Conservation (phyloP, 1,284 basidiomycete species). For the Meripilus lineatus region DNA sequence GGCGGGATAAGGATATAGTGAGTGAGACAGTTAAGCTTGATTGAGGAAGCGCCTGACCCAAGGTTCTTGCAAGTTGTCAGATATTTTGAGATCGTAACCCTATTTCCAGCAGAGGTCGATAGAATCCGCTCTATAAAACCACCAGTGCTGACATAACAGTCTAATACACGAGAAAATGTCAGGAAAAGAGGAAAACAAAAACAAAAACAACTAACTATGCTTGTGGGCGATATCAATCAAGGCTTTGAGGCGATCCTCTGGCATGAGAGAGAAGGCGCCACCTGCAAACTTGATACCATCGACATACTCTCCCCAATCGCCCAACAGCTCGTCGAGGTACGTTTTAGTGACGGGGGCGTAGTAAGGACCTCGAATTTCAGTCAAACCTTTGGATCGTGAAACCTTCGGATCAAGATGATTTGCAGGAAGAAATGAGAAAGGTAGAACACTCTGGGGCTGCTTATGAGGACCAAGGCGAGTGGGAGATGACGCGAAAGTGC, state of each 20-base stretch:
- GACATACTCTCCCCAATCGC: constrained; percentile 37
- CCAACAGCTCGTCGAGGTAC: constrained; percentile 35
- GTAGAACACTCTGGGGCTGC: no score
- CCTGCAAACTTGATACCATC: constrained; percentile 46
- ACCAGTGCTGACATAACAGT: constrained; percentile 38
- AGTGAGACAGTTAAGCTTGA: background rate
- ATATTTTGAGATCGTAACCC: constrained; percentile 33
- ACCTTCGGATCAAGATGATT: constrained; percentile 26
- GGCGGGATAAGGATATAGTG: background rate
- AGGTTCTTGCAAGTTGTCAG: constrained; percentile 36
- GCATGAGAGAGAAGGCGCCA: constrained; percentile 42
- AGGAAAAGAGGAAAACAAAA: background rate
- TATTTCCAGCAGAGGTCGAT: constrained; percentile 31
- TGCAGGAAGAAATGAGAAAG: constrained; percentile 27
- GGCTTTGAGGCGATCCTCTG: constrained; percentile 30
- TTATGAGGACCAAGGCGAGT: no score
- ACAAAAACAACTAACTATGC: constrained; percentile 25
- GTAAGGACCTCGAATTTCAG: constrained; percentile 40
- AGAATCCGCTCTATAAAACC: constrained; percentile 41
- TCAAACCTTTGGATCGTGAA: constrained; percentile 27
- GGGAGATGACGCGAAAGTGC: no score
- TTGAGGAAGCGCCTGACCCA: constrained; percentile 22
- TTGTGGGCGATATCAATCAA: constrained; percentile 38
- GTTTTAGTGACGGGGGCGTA: constrained; percentile 35
- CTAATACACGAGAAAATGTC: constrained; percentile 9